These are phyloP conservation scores for Crithidia sp. DNA, from an alignment of 208 protist species.

Conservation along the genomic window DNA sequence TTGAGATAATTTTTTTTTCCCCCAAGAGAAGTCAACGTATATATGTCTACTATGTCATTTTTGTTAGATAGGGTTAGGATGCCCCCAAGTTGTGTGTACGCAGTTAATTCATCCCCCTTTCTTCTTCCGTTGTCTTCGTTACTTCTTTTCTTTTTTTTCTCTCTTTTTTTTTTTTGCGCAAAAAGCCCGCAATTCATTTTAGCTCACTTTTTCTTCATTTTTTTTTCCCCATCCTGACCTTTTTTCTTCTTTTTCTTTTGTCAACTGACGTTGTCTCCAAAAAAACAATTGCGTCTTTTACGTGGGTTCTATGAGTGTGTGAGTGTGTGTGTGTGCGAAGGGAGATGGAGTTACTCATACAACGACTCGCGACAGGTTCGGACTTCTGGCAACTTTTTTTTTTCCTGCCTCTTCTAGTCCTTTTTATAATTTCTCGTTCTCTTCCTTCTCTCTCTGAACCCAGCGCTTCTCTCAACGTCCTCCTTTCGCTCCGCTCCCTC, in stretches of 20 bases:
- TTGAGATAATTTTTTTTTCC: too few relatives aligned
- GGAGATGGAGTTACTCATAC: too few relatives aligned
- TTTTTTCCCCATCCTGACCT: not conserved
- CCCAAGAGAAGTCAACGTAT: not conserved
- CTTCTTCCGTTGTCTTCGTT: too few relatives aligned
- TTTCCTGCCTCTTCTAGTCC: not conserved
- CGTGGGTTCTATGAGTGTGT: not conserved
- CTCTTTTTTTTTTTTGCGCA: conserved; percentile 1
- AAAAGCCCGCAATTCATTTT: not conserved
- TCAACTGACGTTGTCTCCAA: not conserved
- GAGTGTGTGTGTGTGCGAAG: not conserved
- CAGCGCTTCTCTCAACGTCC: too few relatives aligned
- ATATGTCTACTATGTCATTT: not conserved
- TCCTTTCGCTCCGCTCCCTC: too few relatives aligned
- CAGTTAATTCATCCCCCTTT: too few relatives aligned
- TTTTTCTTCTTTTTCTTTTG: not conserved
- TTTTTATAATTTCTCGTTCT: not conserved
- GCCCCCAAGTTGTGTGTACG: too few relatives aligned
- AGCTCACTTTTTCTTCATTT: conserved; percentile 4
- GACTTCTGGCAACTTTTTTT: too few relatives aligned
- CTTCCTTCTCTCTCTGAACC: too few relatives aligned
- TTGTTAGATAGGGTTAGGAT: not conserved
- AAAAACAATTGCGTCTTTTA: not conserved
- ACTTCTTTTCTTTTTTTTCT: not conserved
- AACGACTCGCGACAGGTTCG: too few relatives aligned